phyloP scores from a whole-genome alignment of 2,329 filamentous ascomycete species.

The Fusarium guadeloupense region DNA sequence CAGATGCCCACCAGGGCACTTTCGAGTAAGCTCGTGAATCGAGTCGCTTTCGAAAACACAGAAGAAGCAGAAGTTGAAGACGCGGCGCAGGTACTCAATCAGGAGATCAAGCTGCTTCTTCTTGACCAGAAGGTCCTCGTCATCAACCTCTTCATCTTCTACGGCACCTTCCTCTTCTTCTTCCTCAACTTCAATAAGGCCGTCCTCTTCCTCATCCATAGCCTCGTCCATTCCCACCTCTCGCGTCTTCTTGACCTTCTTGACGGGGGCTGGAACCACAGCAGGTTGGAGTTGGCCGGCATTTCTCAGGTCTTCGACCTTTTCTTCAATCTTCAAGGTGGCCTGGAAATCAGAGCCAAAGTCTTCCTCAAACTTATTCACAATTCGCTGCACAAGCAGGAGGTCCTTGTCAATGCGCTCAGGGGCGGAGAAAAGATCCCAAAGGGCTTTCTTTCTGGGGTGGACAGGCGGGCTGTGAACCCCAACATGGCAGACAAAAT shows the following conservation, averaged over 20 bases:
- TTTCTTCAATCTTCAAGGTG: constrained; percentile 82
- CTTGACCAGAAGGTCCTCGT: constrained; percentile 87
- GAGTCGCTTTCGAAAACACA: constrained; percentile 99
- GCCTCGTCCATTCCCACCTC: constrained; percentile 69
- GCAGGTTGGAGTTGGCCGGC: constrained; percentile 80
- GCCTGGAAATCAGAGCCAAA: constrained; percentile 82
- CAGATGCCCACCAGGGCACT: constrained; percentile 97
- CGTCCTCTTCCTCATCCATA: constrained; percentile 72
- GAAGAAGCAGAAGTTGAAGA: constrained; percentile 99
- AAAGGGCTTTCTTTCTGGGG: constrained; percentile 92
- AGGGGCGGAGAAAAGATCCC: constrained; percentile 95
- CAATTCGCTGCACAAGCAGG: constrained; percentile 80
- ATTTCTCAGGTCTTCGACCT: constrained; percentile 81
- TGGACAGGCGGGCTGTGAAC: constrained; percentile 89
- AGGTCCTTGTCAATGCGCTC: constrained; percentile 94
- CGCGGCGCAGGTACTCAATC: constrained; percentile 94
- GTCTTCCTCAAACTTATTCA: constrained; percentile 85
- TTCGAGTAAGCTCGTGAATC: constrained; percentile 92
- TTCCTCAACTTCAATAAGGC: constrained; percentile 76
- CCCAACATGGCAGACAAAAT: constrained; percentile 97
- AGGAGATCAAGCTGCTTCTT: constrained; percentile 97
- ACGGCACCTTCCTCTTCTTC: constrained; percentile 83
- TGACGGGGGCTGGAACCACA: constrained; percentile 59
- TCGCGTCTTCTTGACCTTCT: constrained; percentile 69
- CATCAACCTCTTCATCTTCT: constrained; percentile 87